Percentiles rank a stretch among this genome's conserved stretches.
Evolutionary conservation across 2,329 filamentous ascomycete genomes (phyloP).

Genomic region (Coniochaeta sp.): DNA sequence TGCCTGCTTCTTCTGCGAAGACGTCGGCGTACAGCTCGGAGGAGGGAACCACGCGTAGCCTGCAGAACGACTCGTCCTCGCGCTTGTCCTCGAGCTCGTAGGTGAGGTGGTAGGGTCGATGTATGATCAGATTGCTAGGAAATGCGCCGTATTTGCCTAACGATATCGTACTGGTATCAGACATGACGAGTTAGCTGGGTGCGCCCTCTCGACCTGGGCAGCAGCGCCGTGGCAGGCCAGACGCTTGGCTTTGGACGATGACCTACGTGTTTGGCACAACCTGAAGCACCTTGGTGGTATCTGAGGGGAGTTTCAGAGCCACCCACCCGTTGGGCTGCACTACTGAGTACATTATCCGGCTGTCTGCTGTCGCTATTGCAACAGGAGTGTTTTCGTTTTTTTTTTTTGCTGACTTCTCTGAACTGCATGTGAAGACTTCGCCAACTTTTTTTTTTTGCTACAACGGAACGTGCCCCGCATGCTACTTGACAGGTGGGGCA

Average conservation of each 20-base stretch:
- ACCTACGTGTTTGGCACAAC: constrained; percentile 53
- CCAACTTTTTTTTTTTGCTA: neutral
- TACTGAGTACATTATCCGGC: constrained; percentile 30
- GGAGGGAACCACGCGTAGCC: constrained; percentile 71
- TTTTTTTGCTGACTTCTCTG: neutral
- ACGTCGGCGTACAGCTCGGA: constrained; percentile 79
- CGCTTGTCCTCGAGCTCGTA: constrained; percentile 77
- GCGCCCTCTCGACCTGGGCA: neutral
- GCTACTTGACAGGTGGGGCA: neutral
- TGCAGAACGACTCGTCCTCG: constrained; percentile 56
- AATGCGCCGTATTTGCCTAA: constrained; percentile 92
- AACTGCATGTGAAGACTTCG: neutral
- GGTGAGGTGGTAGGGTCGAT: constrained; percentile 85
- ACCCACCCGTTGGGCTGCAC: constrained; percentile 55
- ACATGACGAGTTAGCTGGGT: constrained; percentile 9
- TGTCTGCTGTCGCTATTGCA: neutral
- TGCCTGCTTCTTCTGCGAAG: constrained; percentile 35
- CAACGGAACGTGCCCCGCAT: neutral
- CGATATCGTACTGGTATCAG: constrained; percentile 64
- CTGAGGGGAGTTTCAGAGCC: constrained; percentile 51
- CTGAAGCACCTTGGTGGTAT: constrained; percentile 49
- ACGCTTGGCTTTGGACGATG: constrained; percentile 10
- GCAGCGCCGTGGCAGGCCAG: neutral
- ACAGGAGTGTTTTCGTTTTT: neutral
- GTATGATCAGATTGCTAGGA: constrained; percentile 79